Evolutionary conservation across 352 stramenopile genomes (phyloP).

Genomic region (Globisporangium mamillatum): DNA sequence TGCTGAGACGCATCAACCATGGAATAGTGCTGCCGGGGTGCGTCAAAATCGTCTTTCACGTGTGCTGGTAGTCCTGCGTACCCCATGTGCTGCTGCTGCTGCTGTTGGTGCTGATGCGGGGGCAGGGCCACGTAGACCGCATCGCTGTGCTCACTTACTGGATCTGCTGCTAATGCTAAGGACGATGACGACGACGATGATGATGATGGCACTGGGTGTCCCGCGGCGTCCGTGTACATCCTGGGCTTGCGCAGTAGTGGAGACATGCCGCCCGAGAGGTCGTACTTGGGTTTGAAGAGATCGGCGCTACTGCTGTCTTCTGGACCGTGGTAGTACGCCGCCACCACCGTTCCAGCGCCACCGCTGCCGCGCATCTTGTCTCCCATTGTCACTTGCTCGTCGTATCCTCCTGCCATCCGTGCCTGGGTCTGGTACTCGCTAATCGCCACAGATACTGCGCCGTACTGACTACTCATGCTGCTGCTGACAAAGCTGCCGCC

Average conservation of each 20-base stretch:
- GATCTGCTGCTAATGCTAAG: constrained; percentile 3
- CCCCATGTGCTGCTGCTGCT: constrained; percentile 4
- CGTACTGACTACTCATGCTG: constrained; percentile 1
- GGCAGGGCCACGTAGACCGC: background rate
- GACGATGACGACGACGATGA: background rate
- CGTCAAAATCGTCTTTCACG: constrained; percentile 10
- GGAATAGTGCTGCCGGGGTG: background rate
- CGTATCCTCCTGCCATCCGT: constrained; percentile 5
- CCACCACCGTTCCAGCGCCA: background rate
- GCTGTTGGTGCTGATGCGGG: background rate
- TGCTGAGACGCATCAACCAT: constrained; percentile 3
- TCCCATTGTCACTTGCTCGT: background rate
- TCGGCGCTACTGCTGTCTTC: constrained; percentile 6
- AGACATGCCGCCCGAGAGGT: constrained; percentile 7
- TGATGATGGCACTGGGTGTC: background rate
- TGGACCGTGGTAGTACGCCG: constrained; percentile 3
- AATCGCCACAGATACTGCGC: background rate
- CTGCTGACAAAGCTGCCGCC: background rate
- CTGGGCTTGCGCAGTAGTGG: constrained; percentile 20
- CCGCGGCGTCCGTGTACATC: background rate
- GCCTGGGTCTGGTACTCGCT: background rate
- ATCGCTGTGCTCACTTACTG: background rate
- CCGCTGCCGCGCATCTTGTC: background rate
- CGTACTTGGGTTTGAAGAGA: constrained; percentile 18
- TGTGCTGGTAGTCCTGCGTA: background rate